A percentile compares a stretch with the other conserved stretches of the same genome.
These are phyloP conservation scores for Termitomyces sp. DNA, from an alignment of 768 basidiomycete genomes.

Conservation along the genomic window DNA sequence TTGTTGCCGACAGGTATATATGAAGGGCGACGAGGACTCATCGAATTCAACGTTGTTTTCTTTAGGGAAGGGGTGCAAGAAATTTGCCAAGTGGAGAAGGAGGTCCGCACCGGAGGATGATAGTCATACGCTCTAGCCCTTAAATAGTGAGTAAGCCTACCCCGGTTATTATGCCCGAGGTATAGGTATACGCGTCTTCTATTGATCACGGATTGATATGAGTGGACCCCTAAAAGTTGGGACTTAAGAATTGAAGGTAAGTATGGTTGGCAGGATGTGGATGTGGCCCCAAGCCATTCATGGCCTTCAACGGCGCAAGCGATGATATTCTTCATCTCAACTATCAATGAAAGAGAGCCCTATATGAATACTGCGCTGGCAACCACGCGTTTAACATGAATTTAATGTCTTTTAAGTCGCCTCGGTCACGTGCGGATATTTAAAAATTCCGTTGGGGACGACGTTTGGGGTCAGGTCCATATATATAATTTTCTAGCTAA, in stretches of 20 bases:
- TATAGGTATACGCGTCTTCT: background rate
- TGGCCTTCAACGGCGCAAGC: background rate
- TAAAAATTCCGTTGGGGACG: constrained; percentile 38
- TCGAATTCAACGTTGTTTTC: constrained; percentile 86
- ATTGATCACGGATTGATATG: constrained; percentile 5
- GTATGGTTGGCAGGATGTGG: background rate
- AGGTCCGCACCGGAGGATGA: constrained; percentile 36
- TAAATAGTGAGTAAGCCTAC: background rate
- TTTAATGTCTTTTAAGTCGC: constrained; percentile 8
- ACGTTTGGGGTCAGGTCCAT: constrained; percentile 36
- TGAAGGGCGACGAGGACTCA: constrained; percentile 64
- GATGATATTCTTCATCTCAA: background rate
- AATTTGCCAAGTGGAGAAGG: constrained; percentile 72
- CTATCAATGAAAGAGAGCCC: background rate
- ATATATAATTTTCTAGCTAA: constrained; percentile 31
- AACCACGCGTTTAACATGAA: background rate
- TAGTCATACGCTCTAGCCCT: background rate
- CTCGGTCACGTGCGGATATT: constrained; percentile 26
- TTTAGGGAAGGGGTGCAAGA: constrained; percentile 80
- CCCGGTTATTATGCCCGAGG: constrained; percentile 7
- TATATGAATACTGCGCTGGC: background rate
- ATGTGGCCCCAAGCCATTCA: background rate
- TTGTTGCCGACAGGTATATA: constrained; percentile 69
- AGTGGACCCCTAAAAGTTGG: constrained; percentile 6
- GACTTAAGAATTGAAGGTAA: background rate